phyloP scores from a whole-genome alignment of 2,329 filamentous ascomycete genomes.

The Pseudocercospora vitis region DNA sequence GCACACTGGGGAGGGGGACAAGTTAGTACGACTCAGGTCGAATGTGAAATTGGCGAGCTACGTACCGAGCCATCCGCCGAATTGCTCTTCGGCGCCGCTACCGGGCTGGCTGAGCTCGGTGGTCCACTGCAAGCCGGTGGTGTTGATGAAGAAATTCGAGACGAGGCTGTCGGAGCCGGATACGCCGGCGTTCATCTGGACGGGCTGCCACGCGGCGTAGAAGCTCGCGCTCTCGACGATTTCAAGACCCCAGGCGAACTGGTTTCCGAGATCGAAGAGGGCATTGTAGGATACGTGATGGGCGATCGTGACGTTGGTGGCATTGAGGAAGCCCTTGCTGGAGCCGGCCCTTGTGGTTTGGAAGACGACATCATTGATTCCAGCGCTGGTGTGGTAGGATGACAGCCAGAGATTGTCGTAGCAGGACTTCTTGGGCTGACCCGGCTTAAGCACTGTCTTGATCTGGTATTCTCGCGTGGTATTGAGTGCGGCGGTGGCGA shows the following conservation, averaged over 20 bases:
- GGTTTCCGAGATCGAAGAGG: slow-evolving; percentile 36
- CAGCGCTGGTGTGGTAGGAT: slow-evolving; percentile 34
- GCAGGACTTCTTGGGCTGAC: slow-evolving; percentile 23
- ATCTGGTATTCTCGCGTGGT: slow-evolving; percentile 33
- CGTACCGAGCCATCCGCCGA: slow-evolving; percentile 35
- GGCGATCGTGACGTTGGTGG: slow-evolving; percentile 28
- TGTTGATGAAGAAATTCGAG: slow-evolving; percentile 34
- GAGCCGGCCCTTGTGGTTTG: slow-evolving; percentile 15
- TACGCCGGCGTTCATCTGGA: slow-evolving; percentile 34
- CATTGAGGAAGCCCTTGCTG: slow-evolving; percentile 31
- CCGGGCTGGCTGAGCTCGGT: slow-evolving; percentile 16
- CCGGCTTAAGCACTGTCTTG: slow-evolving; percentile 31
- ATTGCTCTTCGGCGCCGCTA: slow-evolving; percentile 18
- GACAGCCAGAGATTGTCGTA: slow-evolving; percentile 35
- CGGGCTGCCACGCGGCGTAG: slow-evolving; percentile 38
- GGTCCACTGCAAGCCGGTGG: slow-evolving; percentile 37
- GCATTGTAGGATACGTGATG: slow-evolving; percentile 27
- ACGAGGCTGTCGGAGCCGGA: slow-evolving; percentile 14
- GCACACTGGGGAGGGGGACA: slow-evolving; percentile 30
- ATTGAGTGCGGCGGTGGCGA: slow-evolving; percentile 30
- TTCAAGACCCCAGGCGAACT: slow-evolving; percentile 32
- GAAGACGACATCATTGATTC: slow-evolving; percentile 35
- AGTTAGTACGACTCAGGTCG: background rate
- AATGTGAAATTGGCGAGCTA: background rate
- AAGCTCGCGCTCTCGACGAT: slow-evolving; percentile 25